Evolutionary conservation across 495 filamentous ascomycete species (phyloP).

Genomic region (Penicillium verhagenii): DNA sequence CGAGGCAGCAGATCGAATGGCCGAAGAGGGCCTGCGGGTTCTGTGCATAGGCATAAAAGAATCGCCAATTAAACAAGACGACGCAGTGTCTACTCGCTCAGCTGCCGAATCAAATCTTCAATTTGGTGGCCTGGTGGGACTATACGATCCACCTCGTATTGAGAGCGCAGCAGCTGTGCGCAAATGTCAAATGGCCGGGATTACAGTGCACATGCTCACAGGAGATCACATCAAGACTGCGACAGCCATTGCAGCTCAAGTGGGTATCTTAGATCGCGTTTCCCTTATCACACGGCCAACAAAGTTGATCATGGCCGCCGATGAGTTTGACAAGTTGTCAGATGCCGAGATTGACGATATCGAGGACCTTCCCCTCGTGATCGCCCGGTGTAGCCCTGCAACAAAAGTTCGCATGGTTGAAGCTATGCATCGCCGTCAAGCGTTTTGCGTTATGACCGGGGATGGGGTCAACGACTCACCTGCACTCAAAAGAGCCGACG

Average conservation of each 20-base stretch:
- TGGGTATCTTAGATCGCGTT: constrained; percentile 58
- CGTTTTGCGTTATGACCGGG: constrained; percentile 71
- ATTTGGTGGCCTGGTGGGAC: constrained; percentile 59
- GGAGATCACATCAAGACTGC: constrained; percentile 65
- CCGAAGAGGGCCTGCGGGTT: constrained; percentile 75
- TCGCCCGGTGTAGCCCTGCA: constrained; percentile 65
- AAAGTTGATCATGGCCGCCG: constrained; percentile 61
- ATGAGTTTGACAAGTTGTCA: constrained; percentile 60
- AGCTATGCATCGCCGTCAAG: constrained; percentile 61
- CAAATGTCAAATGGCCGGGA: constrained; percentile 61
- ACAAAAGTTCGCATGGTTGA: constrained; percentile 74
- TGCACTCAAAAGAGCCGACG: constrained; percentile 72
- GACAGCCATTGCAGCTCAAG: constrained; percentile 59
- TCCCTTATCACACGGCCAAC: constrained; percentile 46
- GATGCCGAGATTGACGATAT: constrained; percentile 60
- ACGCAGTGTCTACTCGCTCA: constrained; percentile 31
- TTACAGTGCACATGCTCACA: constrained; percentile 69
- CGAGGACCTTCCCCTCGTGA: constrained; percentile 63
- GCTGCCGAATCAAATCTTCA: constrained; percentile 54
- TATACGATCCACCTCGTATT: constrained; percentile 68
- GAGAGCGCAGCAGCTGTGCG: constrained; percentile 55
- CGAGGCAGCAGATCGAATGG: constrained; percentile 60
- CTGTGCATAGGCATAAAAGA: constrained; percentile 67
- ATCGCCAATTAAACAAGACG: constrained; percentile 19
- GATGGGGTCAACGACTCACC: constrained; percentile 89